These are phyloP conservation scores for Boeremia lycopersici DNA, from an alignment of 2,329 filamentous ascomycete species.

Conservation along the genomic window DNA sequence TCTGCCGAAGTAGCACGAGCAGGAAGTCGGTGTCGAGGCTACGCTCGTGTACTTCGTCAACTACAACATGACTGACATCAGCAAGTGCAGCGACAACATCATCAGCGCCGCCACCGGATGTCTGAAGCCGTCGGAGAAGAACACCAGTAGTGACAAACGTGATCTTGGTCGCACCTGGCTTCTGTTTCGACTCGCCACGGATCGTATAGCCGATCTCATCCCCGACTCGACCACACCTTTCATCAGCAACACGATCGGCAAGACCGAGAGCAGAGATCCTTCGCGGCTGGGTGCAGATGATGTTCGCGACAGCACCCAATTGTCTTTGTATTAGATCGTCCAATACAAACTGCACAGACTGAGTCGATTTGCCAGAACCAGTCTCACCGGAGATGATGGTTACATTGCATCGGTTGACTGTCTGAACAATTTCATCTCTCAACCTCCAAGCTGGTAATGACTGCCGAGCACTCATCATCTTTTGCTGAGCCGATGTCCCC, in stretches of 20 bases:
- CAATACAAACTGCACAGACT: constrained; percentile 93
- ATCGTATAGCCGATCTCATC: constrained; percentile 92
- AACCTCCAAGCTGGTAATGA: constrained; percentile 87
- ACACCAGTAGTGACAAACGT: constrained; percentile 97
- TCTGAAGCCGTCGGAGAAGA: constrained; percentile 86
- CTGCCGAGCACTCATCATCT: constrained; percentile 75
- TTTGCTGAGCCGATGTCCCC: constrained; percentile 66
- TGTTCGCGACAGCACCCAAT: constrained; percentile 79
- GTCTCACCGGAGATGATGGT: constrained; percentile 98
- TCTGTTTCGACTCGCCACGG: constrained; percentile 82
- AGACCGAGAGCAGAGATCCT: constrained; percentile 93
- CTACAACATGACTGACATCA: constrained; percentile 91
- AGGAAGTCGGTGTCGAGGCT: constrained; percentile 95
- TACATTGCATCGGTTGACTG: constrained; percentile 79
- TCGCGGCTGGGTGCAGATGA: constrained; percentile 93
- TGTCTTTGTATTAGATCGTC: constrained; percentile 83
- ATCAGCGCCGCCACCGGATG: constrained; percentile 77
- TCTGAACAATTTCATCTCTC: constrained; percentile 74
- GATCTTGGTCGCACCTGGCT: constrained; percentile 76
- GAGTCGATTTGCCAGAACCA: constrained; percentile 94
- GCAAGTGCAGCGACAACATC: constrained; percentile 82
- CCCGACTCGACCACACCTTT: constrained; percentile 80
- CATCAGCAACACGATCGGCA: constrained; percentile 92
- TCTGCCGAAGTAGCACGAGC: constrained; percentile 83
- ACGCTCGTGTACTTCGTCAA: constrained; percentile 96